Percentiles rank a stretch among this genome's conserved stretches.
phyloP scores from a whole-genome alignment of 192 early-diverging fungal species.

The Phycomyces blakesleeanus region DNA sequence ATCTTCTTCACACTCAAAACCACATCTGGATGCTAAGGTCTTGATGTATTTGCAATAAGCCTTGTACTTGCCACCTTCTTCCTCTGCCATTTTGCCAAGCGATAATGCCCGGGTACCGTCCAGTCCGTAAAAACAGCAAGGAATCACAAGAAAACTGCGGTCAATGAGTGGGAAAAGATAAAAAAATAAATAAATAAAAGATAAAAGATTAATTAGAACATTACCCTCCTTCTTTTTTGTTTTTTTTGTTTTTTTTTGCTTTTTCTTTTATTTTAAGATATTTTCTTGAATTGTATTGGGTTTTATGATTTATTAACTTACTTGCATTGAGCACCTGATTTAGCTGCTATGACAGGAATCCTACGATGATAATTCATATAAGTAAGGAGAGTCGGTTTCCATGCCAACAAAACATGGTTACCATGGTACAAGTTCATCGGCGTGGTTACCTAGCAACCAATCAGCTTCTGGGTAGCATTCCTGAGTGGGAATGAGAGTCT shows the following conservation, averaged over 20 bases:
- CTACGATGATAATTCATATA: conserved; percentile 13
- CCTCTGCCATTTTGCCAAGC: conserved; percentile 25
- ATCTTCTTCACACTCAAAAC: conserved; percentile 60
- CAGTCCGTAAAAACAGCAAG: conserved; percentile 79
- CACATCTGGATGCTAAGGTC: conserved; percentile 48
- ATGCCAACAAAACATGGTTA: conserved; percentile 16
- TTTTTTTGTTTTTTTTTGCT: background rate
- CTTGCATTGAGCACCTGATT: conserved; percentile 41
- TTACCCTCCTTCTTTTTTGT: background rate
- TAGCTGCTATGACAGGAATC: conserved; percentile 73
- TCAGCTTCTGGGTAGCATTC: conserved; percentile 47
- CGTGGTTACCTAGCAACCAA: conserved; percentile 88
- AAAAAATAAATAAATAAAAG: too few species aligned
- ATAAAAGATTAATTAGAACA: too few species aligned
- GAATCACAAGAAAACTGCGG: conserved; percentile 69
- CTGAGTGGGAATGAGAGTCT: conserved; percentile 53
- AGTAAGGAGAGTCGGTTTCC: background rate
- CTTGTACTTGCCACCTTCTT: conserved; percentile 62
- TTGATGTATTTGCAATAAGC: conserved; percentile 63
- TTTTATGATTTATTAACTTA: conserved; percentile 24
- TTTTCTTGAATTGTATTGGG: conserved; percentile 4
- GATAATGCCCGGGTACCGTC: conserved; percentile 57
- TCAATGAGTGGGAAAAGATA: background rate
- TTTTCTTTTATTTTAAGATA: background rate
- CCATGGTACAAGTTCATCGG: conserved; percentile 86